phyloP scores from a whole-genome alignment of 2,329 filamentous ascomycete species.

The Cylindrodendrum hubeiense region DNA sequence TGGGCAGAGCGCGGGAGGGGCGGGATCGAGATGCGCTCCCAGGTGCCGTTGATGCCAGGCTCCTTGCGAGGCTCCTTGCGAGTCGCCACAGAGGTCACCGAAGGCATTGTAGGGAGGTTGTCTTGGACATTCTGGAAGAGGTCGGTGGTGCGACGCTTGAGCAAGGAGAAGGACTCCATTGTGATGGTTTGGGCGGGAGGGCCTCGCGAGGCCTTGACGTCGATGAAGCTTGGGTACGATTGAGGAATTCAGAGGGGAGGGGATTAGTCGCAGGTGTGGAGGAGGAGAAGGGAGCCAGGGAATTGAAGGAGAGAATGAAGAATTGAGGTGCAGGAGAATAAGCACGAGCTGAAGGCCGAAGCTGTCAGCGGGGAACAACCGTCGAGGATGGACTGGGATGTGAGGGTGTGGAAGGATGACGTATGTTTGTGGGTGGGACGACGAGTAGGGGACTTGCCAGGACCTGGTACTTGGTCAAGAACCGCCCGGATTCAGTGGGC shows the following conservation, averaged over 20 bases:
- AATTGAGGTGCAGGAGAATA: constrained; percentile 10
- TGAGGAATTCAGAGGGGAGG: neutral
- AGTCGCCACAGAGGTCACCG: constrained; percentile 28
- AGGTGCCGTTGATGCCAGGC: constrained; percentile 65
- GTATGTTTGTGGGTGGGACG: constrained; percentile 13
- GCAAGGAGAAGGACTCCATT: constrained; percentile 63
- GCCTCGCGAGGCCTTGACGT: constrained; percentile 14
- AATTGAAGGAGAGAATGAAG: constrained; percentile 9
- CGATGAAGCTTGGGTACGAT: neutral
- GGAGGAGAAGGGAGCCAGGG: neutral
- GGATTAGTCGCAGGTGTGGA: constrained; percentile 4
- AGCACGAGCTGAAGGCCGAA: constrained; percentile 18
- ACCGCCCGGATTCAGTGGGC: neutral
- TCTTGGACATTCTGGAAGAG: constrained; percentile 64
- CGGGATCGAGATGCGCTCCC: constrained; percentile 69
- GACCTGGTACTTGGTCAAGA: neutral
- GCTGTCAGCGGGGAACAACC: constrained; percentile 27
- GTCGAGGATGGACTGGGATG: constrained; percentile 20
- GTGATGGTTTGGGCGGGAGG: constrained; percentile 15
- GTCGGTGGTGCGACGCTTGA: constrained; percentile 68
- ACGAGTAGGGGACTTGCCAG: neutral
- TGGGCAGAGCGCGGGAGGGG: constrained; percentile 80
- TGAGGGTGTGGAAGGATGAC: constrained; percentile 27
- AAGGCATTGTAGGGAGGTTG: constrained; percentile 56
- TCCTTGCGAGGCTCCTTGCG: constrained; percentile 40